These are phyloP conservation scores for Ustilago lituana DNA, from an alignment of 1,284 basidiomycete genomes.

Conservation along the genomic window DNA sequence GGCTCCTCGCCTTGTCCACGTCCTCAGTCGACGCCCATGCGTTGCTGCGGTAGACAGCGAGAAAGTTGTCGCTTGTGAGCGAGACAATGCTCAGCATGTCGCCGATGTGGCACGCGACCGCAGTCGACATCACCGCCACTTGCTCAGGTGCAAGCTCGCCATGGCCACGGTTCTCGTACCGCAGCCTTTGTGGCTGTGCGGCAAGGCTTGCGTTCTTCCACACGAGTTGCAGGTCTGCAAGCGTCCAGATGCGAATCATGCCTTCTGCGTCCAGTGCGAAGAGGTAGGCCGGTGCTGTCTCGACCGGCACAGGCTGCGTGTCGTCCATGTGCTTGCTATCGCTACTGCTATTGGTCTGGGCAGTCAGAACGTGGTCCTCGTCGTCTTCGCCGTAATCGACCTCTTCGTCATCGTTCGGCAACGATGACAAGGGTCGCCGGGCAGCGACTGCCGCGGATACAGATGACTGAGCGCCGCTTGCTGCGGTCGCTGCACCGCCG, in stretches of 20 bases:
- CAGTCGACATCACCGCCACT: conserved; percentile 12
- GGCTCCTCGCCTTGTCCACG: background rate
- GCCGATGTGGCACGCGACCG: conserved; percentile 37
- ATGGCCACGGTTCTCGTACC: conserved; percentile 16
- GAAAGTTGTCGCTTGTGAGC: conserved; percentile 44
- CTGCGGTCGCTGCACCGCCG: background rate
- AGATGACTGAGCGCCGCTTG: no score
- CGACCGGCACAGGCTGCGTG: background rate
- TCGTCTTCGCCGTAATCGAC: conserved; percentile 59
- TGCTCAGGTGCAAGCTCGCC: conserved; percentile 26
- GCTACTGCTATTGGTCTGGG: conserved; percentile 21
- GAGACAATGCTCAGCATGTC: conserved; percentile 51
- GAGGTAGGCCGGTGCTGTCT: conserved; percentile 13
- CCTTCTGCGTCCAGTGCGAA: conserved; percentile 20
- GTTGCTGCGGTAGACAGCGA: conserved; percentile 45
- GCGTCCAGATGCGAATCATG: conserved; percentile 21
- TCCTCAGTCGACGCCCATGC: conserved; percentile 6
- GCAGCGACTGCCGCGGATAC: no score
- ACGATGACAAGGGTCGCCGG: background rate
- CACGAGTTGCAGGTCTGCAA: conserved; percentile 40
- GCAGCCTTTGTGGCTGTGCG: conserved; percentile 32
- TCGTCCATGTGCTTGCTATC: conserved; percentile 2
- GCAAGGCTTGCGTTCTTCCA: conserved; percentile 33
- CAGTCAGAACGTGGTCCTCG: conserved; percentile 3
- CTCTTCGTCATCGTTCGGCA: conserved; percentile 46